phyloP scores from a whole-genome alignment of 371 early-diverging fungal genomes.

The Haplosporangium sp. region DNA sequence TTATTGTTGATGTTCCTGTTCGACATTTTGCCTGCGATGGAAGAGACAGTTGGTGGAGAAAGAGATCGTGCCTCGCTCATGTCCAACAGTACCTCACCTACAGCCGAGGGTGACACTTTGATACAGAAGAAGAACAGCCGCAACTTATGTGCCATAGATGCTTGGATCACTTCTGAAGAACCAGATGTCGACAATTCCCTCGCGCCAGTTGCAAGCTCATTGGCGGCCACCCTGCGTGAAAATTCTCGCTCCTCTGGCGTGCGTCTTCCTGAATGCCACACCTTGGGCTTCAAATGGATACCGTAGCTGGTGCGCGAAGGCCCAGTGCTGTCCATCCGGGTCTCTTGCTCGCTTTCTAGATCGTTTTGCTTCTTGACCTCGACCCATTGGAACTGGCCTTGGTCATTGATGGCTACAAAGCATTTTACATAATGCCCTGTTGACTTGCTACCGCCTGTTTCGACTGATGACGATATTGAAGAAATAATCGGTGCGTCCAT shows the following conservation, averaged over 20 bases:
- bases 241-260: neutral
- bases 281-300: conserved; percentile 15
- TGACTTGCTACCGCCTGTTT: neutral
- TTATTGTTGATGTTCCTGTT: too few relatives aligned
- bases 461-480: neutral
- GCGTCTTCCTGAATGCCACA: neutral
- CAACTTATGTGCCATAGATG: conserved; percentile 27
- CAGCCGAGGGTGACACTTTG: conserved; percentile 18
- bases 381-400: conserved; percentile 51
- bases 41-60: neutral
- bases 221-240: neutral
- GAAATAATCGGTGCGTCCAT: neutral
- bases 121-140: conserved; percentile 44
- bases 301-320: conserved; percentile 23
- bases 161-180: conserved; percentile 11
- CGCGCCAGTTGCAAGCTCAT: neutral
- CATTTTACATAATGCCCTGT: conserved; percentile 48
- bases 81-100: conserved; percentile 17
- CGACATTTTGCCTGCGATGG: neutral
- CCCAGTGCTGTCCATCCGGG: conserved; percentile 4
- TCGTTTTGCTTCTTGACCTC: conserved; percentile 45
- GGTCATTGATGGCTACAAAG: conserved; percentile 42
- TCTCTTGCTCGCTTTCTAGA: conserved; percentile 21
- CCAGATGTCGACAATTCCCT: neutral
- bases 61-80: conserved; percentile 3